Percentiles rank a stretch among this genome's conserved stretches.
phyloP scores from a whole-genome alignment of 2,329 filamentous ascomycete species.

The Pseudocercospora fuligena region DNA sequence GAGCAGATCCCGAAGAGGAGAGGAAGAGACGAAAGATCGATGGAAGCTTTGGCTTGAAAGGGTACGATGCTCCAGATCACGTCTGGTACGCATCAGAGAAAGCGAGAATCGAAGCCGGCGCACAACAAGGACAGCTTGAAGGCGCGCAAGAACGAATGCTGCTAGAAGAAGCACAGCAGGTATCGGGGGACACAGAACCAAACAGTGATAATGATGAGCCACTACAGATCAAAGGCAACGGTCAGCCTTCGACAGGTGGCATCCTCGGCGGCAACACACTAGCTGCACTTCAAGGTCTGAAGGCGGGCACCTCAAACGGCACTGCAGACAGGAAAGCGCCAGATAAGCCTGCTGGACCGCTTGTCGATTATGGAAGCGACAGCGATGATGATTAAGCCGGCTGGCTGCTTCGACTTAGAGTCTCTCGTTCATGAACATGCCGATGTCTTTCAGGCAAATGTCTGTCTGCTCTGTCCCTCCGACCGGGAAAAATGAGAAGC shows the following conservation, averaged over 20 bases:
- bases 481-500: conserved; percentile 52
- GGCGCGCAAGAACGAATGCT: conserved; percentile 54
- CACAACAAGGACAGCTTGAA: conserved; percentile 29
- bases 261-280: conserved; percentile 85
- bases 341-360: conserved; percentile 65
- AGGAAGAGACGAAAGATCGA: conserved; percentile 88
- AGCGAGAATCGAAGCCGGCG: conserved; percentile 67
- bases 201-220: conserved; percentile 36
- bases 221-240: conserved; percentile 4
- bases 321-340: conserved; percentile 57
- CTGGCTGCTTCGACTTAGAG: conserved; percentile 18
- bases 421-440: conserved; percentile 43
- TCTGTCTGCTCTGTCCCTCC: conserved; percentile 43
- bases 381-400: conserved; percentile 67
- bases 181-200: conserved; percentile 54
- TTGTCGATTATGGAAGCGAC: conserved; percentile 90
- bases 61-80: conserved; percentile 92
- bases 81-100: conserved; percentile 87
- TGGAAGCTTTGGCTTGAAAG: conserved; percentile 83
- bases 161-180: conserved; percentile 52
- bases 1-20: conserved; percentile 70
- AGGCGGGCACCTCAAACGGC: conserved; percentile 44
- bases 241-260: conserved; percentile 53
- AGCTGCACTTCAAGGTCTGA: conserved; percentile 70
- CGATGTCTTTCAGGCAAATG: conserved; percentile 47